These are phyloP conservation scores for Colletotrichum sp. DNA, from an alignment of 2,329 filamentous ascomycete genomes.

Conservation along the genomic window DNA sequence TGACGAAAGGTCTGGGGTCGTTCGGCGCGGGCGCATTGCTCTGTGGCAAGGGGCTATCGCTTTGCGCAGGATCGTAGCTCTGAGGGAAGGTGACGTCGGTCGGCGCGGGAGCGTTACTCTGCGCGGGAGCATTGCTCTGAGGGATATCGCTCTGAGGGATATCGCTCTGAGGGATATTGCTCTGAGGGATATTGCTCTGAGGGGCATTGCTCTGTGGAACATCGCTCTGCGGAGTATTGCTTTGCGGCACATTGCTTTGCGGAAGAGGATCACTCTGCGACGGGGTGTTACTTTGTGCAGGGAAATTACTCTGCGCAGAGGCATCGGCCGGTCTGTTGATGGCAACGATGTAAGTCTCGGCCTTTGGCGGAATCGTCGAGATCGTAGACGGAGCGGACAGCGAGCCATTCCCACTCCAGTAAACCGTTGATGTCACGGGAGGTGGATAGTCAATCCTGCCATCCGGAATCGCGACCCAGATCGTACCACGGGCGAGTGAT, in stretches of 20 bases:
- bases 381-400: not conserved
- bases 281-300: not conserved
- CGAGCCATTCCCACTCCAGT: not conserved
- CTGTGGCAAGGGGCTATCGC: not conserved
- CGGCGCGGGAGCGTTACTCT: not conserved
- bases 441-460: not conserved
- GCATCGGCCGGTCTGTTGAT: not conserved
- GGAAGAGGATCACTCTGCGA: not conserved
- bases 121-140: not conserved
- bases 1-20: not conserved
- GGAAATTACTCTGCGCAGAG: not conserved
- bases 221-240: too few relatives aligned
- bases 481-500: not conserved
- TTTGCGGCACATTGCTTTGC: not conserved
- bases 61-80: not conserved
- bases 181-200: not conserved
- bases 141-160: not conserved
- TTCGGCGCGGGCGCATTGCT: not conserved
- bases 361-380: not conserved
- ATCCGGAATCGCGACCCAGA: conserved; percentile 7
- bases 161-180: not conserved
- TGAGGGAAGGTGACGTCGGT: not conserved
- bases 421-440: not conserved
- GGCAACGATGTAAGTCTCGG: not conserved
- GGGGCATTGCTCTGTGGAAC: not conserved